These are phyloP conservation scores for Croton setiger DNA, from an alignment of 441 rosid species.

Conservation along the genomic window DNA sequence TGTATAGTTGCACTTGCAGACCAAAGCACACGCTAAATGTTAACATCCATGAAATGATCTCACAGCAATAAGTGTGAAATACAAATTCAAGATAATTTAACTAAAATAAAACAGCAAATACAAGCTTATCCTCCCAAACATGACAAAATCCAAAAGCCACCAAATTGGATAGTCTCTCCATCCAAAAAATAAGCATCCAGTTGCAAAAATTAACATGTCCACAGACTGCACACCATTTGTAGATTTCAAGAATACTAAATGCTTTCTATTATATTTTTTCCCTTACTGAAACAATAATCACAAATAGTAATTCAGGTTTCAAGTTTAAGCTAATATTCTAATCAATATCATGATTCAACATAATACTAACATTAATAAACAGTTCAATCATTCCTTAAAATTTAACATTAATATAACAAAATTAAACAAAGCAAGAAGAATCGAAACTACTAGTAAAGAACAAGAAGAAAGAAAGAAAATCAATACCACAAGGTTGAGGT, in stretches of 20 bases:
- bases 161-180: no score
- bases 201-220: no score
- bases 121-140: not conserved
- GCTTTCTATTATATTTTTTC: no score
- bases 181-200: no score
- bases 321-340: no score
- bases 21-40: not conserved
- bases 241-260: no score
- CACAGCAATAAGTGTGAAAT: not conserved
- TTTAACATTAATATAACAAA: not conserved
- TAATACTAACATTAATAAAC: not conserved
- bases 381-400: not conserved
- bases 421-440: not conserved
- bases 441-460: constrained; percentile 2
- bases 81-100: not conserved
- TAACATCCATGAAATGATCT: not conserved
- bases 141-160: no score
- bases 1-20: not conserved
- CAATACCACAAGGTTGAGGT: constrained; percentile 86
- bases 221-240: no score
- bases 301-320: no score
- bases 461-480: not conserved
- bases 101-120: not conserved
- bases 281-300: no score
- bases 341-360: no score